Conservation (phyloP, 371 early-diverging fungal genomes). For the Mucor circinelloides region DNA sequence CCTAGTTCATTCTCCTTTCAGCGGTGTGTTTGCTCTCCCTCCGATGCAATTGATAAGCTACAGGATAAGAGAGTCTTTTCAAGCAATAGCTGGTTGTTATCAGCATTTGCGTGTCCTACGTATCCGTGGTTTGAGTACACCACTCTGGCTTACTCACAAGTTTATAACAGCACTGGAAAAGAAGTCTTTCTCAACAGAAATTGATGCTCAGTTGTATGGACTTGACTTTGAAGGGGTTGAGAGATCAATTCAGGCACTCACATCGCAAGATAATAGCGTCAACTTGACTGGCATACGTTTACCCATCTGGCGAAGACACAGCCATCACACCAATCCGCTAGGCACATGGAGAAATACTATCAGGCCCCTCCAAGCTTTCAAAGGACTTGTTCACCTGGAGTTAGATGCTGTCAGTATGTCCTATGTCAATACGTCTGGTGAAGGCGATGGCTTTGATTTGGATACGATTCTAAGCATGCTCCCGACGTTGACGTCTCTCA, state of each 20-base stretch:
- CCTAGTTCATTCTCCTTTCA: background rate
- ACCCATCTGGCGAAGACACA: background rate
- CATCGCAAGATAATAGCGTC: background rate
- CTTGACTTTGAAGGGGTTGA: background rate
- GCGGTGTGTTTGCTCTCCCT: background rate
- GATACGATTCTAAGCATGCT: background rate
- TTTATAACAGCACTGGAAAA: background rate
- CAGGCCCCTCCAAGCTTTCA: background rate
- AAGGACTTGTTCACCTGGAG: background rate
- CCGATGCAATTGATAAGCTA: background rate
- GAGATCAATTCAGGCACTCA: background rate
- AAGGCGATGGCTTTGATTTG: constrained; percentile 1
- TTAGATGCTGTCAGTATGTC: constrained; percentile 7
- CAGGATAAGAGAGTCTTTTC: background rate
- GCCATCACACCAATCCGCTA: background rate
- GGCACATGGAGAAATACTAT: background rate
- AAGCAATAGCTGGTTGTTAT: background rate
- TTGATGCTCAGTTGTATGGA: background rate
- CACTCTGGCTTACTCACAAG: background rate
- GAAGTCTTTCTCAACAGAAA: background rate
- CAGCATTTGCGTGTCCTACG: background rate
- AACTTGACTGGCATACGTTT: background rate
- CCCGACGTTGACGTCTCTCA: background rate
- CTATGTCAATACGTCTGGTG: background rate
- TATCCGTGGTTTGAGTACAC: background rate